phyloP scores from a whole-genome alignment of 768 basidiomycete species.

The Suillus paluster region DNA sequence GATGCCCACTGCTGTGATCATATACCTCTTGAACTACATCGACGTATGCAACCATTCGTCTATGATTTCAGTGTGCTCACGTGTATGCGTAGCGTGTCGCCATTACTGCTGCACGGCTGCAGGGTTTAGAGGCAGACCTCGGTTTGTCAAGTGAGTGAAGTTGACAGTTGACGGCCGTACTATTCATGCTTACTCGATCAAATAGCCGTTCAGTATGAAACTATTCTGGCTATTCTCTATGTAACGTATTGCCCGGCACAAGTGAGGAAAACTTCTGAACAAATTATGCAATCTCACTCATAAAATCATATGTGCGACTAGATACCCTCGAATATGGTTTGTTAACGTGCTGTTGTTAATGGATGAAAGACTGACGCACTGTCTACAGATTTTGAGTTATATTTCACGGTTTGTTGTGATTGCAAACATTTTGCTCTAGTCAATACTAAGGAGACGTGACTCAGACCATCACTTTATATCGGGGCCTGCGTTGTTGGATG shows the following conservation, averaged over 20 bases:
- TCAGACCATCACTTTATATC: conserved; percentile 66
- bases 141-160: conserved; percentile 33
- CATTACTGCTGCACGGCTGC: conserved; percentile 41
- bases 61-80: neutral
- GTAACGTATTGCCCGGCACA: conserved; percentile 64
- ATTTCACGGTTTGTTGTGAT: conserved; percentile 48
- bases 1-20: conserved; percentile 30
- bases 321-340: conserved; percentile 69
- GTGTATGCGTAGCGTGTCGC: conserved; percentile 37
- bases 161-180: neutral
- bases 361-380: neutral
- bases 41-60: conserved; percentile 16
- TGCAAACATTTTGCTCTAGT: neutral
- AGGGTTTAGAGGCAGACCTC: conserved; percentile 46
- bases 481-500: conserved; percentile 62
- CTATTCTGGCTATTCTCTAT: conserved; percentile 56
- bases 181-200: neutral
- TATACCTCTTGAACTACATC: conserved; percentile 32
- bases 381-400: conserved; percentile 56
- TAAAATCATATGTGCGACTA: conserved; percentile 21
- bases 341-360: conserved; percentile 8
- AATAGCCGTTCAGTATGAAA: conserved; percentile 55
- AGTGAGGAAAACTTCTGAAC: neutral
- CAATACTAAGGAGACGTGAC: neutral
- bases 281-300: neutral